A percentile compares a stretch with the other conserved stretches of the same genome.
These are phyloP conservation scores for Penicillium cinerascens DNA, from an alignment of 495 filamentous ascomycete species.

Conservation along the genomic window DNA sequence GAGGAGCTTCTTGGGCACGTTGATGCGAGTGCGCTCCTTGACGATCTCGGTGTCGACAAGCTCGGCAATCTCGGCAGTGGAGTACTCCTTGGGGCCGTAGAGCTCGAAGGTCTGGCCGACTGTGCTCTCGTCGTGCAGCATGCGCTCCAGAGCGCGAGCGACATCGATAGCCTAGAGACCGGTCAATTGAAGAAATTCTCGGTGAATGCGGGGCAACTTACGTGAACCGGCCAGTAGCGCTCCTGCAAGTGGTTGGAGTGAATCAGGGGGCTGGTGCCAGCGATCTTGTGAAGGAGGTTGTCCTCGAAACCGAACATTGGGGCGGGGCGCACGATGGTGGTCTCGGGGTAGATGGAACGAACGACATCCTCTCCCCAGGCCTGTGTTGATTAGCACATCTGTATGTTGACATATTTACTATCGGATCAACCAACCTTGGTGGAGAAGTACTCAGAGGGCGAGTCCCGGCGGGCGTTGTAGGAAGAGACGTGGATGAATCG, in stretches of 20 bases:
- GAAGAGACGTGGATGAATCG: conserved; percentile 96
- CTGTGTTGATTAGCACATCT: conserved; percentile 37
- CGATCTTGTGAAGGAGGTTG: conserved; percentile 81
- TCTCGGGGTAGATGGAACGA: conserved; percentile 92
- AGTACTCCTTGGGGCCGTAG: conserved; percentile 91
- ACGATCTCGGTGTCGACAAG: conserved; percentile 88
- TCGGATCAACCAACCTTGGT: conserved; percentile 64
- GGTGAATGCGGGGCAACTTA: conserved; percentile 41
- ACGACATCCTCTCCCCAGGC: conserved; percentile 78
- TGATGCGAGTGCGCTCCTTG: conserved; percentile 87
- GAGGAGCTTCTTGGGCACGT: conserved; percentile 75
- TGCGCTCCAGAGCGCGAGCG: conserved; percentile 77
- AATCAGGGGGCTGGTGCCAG: conserved; percentile 71
- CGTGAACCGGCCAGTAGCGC: conserved; percentile 87
- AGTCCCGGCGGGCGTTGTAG: conserved; percentile 80
- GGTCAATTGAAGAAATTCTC: conserved; percentile 4
- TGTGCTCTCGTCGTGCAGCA: conserved; percentile 86
- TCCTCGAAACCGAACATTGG: conserved; percentile 96
- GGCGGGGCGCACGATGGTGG: conserved; percentile 92
- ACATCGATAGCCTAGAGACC: conserved; percentile 73
- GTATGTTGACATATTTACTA: background rate
- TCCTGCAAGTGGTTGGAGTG: conserved; percentile 92
- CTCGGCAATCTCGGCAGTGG: conserved; percentile 77
- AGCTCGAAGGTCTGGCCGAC: conserved; percentile 91
- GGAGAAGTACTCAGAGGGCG: conserved; percentile 78